Base-by-base conservation (phyloP, 2,329 filamentous ascomycete species). In the Penicillium sp. region DNA sequence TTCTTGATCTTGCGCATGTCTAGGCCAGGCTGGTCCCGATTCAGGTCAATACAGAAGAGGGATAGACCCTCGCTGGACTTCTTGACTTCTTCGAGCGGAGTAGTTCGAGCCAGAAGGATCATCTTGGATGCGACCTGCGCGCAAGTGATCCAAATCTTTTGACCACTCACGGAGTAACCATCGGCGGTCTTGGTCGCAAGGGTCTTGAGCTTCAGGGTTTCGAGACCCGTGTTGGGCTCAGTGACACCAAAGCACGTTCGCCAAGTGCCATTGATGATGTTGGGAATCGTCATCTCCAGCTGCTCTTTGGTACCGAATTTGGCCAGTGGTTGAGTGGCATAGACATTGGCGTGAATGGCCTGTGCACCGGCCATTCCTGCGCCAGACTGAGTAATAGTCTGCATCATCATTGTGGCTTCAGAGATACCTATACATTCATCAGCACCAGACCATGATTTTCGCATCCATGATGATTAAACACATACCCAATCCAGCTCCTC, bases 131-230 rank as follows among this genome's bases (percentile, higher is more conserved):
- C 90, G 0, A 93, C 88, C 69, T 95, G 90, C 0, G 91, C 91
- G 49, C 86, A 92, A 0, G 90, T 90, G 51, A 94, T 95, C 91
- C 91, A 95, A 51, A 93, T 92, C 75, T 95, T 95, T 69, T 93
- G 89, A 0, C 91, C 90, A 0, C 84, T 84, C 10, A 95, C 80
- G 1, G 75, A 78, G 68, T 92, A 95, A 3, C 77, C 80, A 13
- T 82, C 77, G 0, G 83, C 83, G 18, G 85, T 82, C 60, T 80
- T 83, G 26, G 72, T 80, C 0, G 90, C 90, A 5, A 76, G 74
- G 0, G 90, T 93, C 34, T 79, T 81, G 3, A 95, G 76, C 37
- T 86, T 83, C 10, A 92, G 76, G 0, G 90, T 95, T 55, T 95
- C 88, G 1, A 95, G 82, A 0, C 76, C 77, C 0, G 74, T 76